These are phyloP conservation scores for Fraxinus angustifolia DNA, from an alignment of 305 asterid species.

Conservation along the genomic window DNA sequence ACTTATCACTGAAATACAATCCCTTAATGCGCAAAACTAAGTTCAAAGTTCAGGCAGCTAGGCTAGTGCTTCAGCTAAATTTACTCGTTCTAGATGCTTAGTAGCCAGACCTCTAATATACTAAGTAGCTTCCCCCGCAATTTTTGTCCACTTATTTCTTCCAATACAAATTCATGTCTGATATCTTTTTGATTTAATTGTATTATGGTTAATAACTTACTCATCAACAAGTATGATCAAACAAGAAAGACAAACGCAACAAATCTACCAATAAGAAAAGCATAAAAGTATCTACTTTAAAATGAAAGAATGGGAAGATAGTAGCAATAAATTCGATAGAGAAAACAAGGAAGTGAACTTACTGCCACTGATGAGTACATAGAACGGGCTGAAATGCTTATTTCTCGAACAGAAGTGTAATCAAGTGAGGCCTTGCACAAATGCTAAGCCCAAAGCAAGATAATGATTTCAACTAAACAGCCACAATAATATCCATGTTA, in stretches of 20 bases:
- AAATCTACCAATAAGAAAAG: conserved; percentile 8
- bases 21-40: background rate
- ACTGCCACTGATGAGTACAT: conserved; percentile 18
- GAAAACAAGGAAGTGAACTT: conserved; percentile 19
- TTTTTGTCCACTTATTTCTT: background rate
- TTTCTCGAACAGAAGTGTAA: conserved; percentile 7
- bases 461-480: conserved; percentile 37
- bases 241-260: conserved; percentile 16
- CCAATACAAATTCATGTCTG: background rate
- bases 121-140: background rate
- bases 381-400: background rate
- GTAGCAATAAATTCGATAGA: background rate
- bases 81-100: background rate
- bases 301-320: background rate
- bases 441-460: conserved; percentile 18
- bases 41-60: background rate
- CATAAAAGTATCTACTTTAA: background rate
- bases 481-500: conserved; percentile 43
- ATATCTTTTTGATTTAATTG: background rate
- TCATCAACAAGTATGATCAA: background rate
- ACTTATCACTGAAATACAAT: background rate
- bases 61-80: background rate
- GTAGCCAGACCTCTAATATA: background rate
- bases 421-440: conserved; percentile 12
- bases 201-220: background rate